Percentiles rank a stretch among this genome's conserved stretches.
Evolutionary conservation across 2,329 filamentous ascomycete genomes (phyloP).

Genomic region (Stachybotrys chartarum): DNA sequence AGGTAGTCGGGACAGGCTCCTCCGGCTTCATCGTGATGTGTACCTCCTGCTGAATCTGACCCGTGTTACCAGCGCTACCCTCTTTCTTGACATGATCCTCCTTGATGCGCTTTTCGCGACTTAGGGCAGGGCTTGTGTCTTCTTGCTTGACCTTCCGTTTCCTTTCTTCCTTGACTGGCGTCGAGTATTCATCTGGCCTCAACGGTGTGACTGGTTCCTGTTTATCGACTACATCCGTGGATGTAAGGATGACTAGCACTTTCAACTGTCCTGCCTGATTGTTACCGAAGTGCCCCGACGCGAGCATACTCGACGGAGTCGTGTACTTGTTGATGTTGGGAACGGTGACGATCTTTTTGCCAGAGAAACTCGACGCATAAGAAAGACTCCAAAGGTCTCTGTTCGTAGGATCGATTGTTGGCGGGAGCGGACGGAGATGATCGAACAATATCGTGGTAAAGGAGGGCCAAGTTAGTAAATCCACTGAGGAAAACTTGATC

Average conservation of each 20-base stretch:
- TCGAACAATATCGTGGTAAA: neutral
- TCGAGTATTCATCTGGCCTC: constrained; percentile 1
- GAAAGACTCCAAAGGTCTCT: neutral
- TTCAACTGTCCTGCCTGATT: neutral
- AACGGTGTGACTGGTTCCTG: constrained; percentile 1
- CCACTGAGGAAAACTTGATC: constrained; percentile 3
- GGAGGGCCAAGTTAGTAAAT: neutral
- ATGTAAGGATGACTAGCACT: constrained; percentile 1
- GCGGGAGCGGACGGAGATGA: neutral
- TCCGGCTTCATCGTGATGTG: neutral
- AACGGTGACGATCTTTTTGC: neutral
- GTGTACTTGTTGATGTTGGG: constrained; percentile 1
- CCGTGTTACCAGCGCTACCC: neutral
- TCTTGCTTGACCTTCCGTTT: constrained; percentile 1
- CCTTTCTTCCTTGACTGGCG: neutral
- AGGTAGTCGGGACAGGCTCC: neutral
- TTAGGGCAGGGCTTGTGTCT: neutral
- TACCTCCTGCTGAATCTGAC: neutral
- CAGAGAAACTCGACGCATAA: neutral
- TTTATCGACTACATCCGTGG: constrained; percentile 1
- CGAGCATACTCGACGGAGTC: neutral
- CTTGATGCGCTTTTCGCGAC: neutral
- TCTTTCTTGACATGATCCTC: neutral
- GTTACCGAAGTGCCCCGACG: neutral
- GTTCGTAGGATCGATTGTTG: neutral